These are phyloP conservation scores for Puccinia triticina DNA, from an alignment of 1,284 basidiomycete genomes.

Conservation along the genomic window DNA sequence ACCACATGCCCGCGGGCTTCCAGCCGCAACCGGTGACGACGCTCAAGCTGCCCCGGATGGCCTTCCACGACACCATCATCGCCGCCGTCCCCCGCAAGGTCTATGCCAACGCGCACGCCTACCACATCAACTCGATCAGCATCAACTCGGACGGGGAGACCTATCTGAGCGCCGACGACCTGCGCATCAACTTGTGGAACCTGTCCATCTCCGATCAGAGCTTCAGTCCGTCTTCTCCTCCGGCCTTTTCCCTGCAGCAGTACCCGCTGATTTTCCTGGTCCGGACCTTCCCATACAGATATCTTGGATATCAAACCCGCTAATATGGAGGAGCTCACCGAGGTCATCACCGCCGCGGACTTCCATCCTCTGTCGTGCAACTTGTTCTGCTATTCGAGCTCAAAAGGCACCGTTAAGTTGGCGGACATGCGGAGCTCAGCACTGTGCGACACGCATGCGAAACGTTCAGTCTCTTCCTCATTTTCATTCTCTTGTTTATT, in stretches of 20 bases:
- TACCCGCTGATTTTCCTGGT: neutral
- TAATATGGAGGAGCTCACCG: conserved; percentile 99
- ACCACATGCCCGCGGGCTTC: conserved; percentile 65
- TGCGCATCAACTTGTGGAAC: conserved; percentile 98
- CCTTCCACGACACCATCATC: conserved; percentile 94
- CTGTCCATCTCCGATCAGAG: conserved; percentile 97
- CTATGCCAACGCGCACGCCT: conserved; percentile 98
- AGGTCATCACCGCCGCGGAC: conserved; percentile 98
- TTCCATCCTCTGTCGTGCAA: conserved; percentile 99
- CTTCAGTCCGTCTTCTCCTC: conserved; percentile 75
- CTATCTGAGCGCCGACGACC: conserved; percentile 96
- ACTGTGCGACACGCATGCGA: conserved; percentile 92
- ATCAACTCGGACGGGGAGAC: conserved; percentile 99
- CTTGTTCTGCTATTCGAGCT: conserved; percentile 98
- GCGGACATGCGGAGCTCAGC: conserved; percentile 99
- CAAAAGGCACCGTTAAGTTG: conserved; percentile 98
- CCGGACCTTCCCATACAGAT: conserved; percentile 66
- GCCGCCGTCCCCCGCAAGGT: conserved; percentile 98
- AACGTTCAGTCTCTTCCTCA: conserved; percentile 70
- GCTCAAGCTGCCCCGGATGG: conserved; percentile 84
- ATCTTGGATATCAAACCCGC: conserved; percentile 99
- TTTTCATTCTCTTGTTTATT: conserved; percentile 17
- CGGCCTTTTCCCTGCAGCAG: neutral
- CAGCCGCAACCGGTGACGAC: conserved; percentile 63
- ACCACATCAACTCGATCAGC: conserved; percentile 99